phyloP scores from a whole-genome alignment of 2,329 filamentous ascomycete species.

The Cyphellophora europaea region DNA sequence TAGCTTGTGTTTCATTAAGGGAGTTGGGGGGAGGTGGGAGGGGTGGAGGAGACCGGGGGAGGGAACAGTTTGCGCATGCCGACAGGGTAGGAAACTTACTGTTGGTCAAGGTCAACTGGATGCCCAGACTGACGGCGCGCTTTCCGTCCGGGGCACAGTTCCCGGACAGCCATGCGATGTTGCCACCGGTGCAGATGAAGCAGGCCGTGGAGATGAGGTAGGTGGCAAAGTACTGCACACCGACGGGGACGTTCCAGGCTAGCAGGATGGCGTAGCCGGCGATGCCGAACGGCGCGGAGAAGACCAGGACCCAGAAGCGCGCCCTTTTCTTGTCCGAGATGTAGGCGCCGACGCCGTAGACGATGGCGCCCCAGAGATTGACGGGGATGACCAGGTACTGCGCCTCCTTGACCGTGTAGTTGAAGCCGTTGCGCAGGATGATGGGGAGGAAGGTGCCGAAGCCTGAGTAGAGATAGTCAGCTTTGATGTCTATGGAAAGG shows the following conservation, averaged over 20 bases:
- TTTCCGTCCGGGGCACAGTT: conserved; percentile 23
- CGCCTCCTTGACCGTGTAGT: conserved; percentile 34
- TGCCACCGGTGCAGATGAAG: conserved; percentile 24
- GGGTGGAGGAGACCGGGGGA: too few species aligned
- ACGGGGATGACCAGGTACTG: conserved; percentile 29
- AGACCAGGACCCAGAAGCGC: conserved; percentile 26
- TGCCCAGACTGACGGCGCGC: conserved; percentile 29
- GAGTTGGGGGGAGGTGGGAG: too few species aligned
- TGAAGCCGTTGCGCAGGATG: conserved; percentile 43
- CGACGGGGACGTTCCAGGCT: conserved; percentile 15
- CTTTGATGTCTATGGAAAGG: conserved; percentile 24
- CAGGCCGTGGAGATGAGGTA: conserved; percentile 21
- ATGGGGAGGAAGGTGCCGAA: conserved; percentile 48
- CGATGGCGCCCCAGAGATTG: conserved; percentile 23
- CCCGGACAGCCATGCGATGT: conserved; percentile 22
- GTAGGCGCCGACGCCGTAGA: conserved; percentile 21
- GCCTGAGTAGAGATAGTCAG: conserved; percentile 19
- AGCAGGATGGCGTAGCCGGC: conserved; percentile 26
- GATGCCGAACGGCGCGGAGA: conserved; percentile 23
- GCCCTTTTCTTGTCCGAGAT: conserved; percentile 22
- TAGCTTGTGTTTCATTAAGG: too few species aligned
- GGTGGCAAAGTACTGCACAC: conserved; percentile 22
- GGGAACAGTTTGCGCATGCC: too few species aligned
- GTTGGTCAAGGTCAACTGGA: conserved; percentile 38
- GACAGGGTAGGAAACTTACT: neutral